Percentiles rank a stretch among this genome's conserved stretches.
Evolutionary conservation across 2,329 filamentous ascomycete genomes (phyloP).

Genomic region (Hymenoscyphus fructigenus): DNA sequence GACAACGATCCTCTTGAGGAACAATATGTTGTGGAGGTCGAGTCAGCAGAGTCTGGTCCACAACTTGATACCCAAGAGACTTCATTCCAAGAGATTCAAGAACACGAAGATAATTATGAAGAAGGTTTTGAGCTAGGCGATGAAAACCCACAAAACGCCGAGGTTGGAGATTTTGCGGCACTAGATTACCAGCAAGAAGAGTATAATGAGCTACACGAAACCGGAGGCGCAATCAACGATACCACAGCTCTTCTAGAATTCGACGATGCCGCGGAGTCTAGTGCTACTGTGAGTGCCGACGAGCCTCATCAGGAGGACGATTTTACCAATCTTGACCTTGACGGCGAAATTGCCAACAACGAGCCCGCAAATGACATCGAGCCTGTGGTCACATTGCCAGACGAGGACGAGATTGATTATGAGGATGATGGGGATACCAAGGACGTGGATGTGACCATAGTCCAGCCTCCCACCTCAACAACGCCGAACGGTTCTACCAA

Average conservation of each 20-base stretch:
- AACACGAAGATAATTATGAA: conserved; percentile 6
- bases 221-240: conserved; percentile 5
- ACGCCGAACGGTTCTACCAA: conserved; percentile 28
- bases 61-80: background rate
- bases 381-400: conserved; percentile 5
- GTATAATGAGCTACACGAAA: conserved; percentile 42
- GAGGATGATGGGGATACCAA: conserved; percentile 29
- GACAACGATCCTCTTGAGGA: background rate
- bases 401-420: conserved; percentile 35
- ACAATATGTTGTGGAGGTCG: background rate
- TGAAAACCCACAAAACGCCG: conserved; percentile 2
- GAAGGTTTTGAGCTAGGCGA: conserved; percentile 5
- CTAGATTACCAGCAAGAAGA: conserved; percentile 28
- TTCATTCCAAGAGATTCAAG: background rate
- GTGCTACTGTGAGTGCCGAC: conserved; percentile 39
- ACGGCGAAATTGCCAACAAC: background rate
- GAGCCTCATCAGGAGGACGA: conserved; percentile 37
- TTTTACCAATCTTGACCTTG: conserved; percentile 30
- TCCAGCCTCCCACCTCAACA: conserved; percentile 12
- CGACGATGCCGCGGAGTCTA: conserved; percentile 33
- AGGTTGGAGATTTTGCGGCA: conserved; percentile 11
- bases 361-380: background rate
- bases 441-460: conserved; percentile 3
- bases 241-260: conserved; percentile 16
- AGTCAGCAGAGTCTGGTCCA: background rate